Conservation (phyloP, 169 alveolate genomes). For the Eimeria necatrix region DNA sequence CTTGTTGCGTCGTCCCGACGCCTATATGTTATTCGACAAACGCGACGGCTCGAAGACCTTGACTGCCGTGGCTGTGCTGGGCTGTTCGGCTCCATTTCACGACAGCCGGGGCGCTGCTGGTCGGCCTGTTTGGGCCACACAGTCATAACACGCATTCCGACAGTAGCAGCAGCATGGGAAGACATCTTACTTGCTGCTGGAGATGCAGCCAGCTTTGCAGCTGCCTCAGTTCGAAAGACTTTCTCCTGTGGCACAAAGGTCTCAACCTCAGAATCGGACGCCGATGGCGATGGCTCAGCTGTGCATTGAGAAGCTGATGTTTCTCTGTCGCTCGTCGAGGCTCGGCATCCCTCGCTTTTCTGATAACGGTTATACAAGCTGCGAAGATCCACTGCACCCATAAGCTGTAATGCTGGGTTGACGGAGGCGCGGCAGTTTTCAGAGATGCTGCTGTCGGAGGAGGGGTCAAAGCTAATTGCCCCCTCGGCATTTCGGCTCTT, state of each 20-base stretch:
- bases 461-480: neutral
- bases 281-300: conserved; percentile 72
- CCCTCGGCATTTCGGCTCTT: conserved; percentile 36
- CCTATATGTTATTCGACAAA: conserved; percentile 54
- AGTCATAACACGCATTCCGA: conserved; percentile 59
- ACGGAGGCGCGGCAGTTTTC: neutral
- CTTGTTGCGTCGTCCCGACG: conserved; percentile 65
- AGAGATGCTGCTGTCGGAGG: conserved; percentile 33
- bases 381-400: conserved; percentile 71
- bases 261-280: conserved; percentile 59
- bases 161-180: conserved; percentile 51
- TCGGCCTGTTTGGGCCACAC: conserved; percentile 65
- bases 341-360: conserved; percentile 58
- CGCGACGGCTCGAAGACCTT: conserved; percentile 37
- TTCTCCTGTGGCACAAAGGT: conserved; percentile 30
- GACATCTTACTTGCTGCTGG: conserved; percentile 28
- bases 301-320: conserved; percentile 73
- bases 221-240: conserved; percentile 70
- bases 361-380: conserved; percentile 63
- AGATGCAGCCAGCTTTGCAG: conserved; percentile 70
- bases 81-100: neutral
- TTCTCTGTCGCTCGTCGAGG: conserved; percentile 58
- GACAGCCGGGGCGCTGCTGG: conserved; percentile 48
- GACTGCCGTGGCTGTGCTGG: conserved; percentile 51
- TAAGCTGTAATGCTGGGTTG: conserved; percentile 52